Percentiles rank a stretch among this genome's conserved stretches.
Conservation (phyloP, 495 filamentous ascomycete genomes). For the Penicillium waksmanii region DNA sequence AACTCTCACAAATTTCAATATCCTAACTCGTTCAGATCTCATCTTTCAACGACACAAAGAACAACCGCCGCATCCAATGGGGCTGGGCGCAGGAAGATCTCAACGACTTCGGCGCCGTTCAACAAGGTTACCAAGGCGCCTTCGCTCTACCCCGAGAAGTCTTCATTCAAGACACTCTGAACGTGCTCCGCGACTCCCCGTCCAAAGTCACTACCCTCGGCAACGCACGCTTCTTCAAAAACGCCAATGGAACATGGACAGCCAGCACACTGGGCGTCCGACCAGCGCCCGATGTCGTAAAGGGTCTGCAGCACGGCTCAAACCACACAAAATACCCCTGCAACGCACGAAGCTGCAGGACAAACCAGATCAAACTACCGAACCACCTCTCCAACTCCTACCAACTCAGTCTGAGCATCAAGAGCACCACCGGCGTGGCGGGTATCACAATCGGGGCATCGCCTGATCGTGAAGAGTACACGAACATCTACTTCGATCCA, state of each 20-base stretch:
- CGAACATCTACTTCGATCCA: conserved; percentile 22
- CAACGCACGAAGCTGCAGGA: conserved; percentile 7
- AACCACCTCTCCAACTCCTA: conserved; percentile 14
- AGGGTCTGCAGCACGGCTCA: conserved; percentile 17
- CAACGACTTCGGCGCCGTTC: conserved; percentile 19
- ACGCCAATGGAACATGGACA: conserved; percentile 18
- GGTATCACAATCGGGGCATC: conserved; percentile 20
- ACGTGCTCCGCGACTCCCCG: conserved; percentile 3
- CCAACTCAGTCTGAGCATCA: conserved; percentile 15
- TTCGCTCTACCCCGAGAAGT: conserved; percentile 19
- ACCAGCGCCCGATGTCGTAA: conserved; percentile 17
- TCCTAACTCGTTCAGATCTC: conserved; percentile 6
- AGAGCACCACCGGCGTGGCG: conserved; percentile 15
- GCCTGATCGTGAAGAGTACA: conserved; percentile 20
- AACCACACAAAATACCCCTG: conserved; percentile 16
- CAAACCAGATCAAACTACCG: conserved; percentile 2
- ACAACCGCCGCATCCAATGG: conserved; percentile 25
- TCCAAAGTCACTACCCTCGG: neutral
- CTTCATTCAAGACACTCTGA: conserved; percentile 19
- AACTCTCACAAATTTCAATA: neutral
- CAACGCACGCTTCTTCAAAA: conserved; percentile 17
- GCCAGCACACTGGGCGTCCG: conserved; percentile 23
- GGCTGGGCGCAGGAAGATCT: conserved; percentile 23
- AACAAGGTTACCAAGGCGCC: conserved; percentile 22
- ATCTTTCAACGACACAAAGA: conserved; percentile 23